Percentiles rank a stretch among this genome's conserved stretches.
Conservation (phyloP, 805 yeast genomes). For the Candida andamanensis region DNA sequence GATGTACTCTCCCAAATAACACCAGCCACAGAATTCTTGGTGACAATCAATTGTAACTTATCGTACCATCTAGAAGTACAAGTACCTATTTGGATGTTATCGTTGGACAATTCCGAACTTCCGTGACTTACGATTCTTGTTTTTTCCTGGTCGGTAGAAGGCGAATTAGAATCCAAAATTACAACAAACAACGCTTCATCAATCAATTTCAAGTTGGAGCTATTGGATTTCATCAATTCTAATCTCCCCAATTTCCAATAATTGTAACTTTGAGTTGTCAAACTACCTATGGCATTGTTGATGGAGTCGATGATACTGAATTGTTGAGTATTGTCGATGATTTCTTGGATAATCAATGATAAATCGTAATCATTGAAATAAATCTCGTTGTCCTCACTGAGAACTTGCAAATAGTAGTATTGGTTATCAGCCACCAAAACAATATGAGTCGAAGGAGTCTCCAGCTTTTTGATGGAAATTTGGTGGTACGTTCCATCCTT, state of each 20-base stretch:
- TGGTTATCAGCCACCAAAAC: slow-evolving; percentile 47
- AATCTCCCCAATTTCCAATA: slow-evolving; percentile 45
- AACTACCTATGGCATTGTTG: slow-evolving; percentile 46
- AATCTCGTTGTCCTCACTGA: slow-evolving; percentile 37
- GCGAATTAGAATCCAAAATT: slow-evolving; percentile 45
- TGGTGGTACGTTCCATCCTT: slow-evolving; percentile 19
- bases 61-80: slow-evolving; percentile 60
- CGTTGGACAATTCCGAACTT: slow-evolving; percentile 35
- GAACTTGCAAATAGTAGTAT: slow-evolving; percentile 45
- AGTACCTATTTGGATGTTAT: slow-evolving; percentile 47
- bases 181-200: slow-evolving; percentile 51
- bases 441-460: slow-evolving; percentile 42
- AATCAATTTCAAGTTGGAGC: slow-evolving; percentile 29
- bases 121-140: slow-evolving; percentile 51
- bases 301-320: slow-evolving; percentile 35
- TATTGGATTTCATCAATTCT: slow-evolving; percentile 37
- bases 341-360: slow-evolving; percentile 37
- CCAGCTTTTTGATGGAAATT: slow-evolving; percentile 33
- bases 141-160: slow-evolving; percentile 43
- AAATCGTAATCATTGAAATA: slow-evolving; percentile 54
- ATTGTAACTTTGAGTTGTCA: slow-evolving; percentile 49
- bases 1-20: slow-evolving; percentile 55
- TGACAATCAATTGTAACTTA: slow-evolving; percentile 49
- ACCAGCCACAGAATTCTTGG: slow-evolving; percentile 54
- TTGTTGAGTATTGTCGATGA: slow-evolving; percentile 33